These are phyloP conservation scores for Aspergillus sp. DNA, from an alignment of 2,329 filamentous ascomycete species.

Conservation along the genomic window DNA sequence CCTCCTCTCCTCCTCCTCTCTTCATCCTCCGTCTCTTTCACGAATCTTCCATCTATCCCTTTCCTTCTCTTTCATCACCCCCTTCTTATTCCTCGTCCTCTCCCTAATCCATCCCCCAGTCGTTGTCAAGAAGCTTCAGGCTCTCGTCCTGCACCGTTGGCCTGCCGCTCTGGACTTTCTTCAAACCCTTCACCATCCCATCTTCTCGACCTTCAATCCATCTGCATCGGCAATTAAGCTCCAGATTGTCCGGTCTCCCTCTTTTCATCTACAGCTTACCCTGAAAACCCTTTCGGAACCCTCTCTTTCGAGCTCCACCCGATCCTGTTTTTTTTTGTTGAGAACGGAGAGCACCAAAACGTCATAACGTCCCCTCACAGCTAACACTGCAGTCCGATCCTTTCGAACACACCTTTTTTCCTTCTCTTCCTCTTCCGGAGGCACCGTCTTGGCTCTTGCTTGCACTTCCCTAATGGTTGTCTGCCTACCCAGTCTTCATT, in stretches of 20 bases:
- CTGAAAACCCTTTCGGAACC: background rate
- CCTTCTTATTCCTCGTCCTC: constrained; percentile 1
- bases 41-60: constrained; percentile 13
- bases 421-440: constrained; percentile 18
- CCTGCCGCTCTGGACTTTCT: constrained; percentile 19
- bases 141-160: constrained; percentile 36
- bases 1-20: background rate
- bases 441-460: constrained; percentile 16
- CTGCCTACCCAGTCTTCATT: constrained; percentile 23
- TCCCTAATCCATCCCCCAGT: constrained; percentile 4
- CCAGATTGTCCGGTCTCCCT: background rate
- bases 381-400: constrained; percentile 21
- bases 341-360: constrained; percentile 24
- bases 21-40: constrained; percentile 7
- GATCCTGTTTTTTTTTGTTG: constrained; percentile 17
- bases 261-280: no score
- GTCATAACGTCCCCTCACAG: constrained; percentile 28
- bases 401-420: constrained; percentile 19
- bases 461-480: constrained; percentile 33
- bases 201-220: constrained; percentile 3
- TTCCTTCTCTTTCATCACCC: constrained; percentile 2
- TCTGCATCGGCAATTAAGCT: background rate
- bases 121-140: constrained; percentile 13
- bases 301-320: constrained; percentile 6
- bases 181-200: constrained; percentile 10